Evolutionary conservation across 1,284 basidiomycete genomes (phyloP), one percentile per base, ranked within the genome.

Genomic region (Quambalaria eucalypti): DNA sequence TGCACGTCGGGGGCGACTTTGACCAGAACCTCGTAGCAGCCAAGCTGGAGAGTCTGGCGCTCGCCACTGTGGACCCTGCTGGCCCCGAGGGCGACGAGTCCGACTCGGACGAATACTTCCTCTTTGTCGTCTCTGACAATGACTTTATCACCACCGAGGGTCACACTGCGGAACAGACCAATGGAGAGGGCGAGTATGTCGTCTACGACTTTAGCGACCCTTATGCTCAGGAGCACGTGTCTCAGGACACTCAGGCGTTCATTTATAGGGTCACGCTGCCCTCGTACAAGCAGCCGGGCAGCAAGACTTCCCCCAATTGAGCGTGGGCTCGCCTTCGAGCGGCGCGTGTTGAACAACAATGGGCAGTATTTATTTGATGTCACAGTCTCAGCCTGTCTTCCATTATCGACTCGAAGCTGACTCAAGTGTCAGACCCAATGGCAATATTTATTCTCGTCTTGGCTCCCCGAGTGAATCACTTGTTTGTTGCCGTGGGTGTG

Each of bases 31-130:
- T 85, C 28, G 80, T 86, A 53, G 81, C 81, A 56, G 80, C 81
- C 2, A 86, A 86, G 74, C 86, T 84, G 82, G 85, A 86, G 68
- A 82, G 81, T 6, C 77, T 84, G 50, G 82, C 84, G 12, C 75
- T 86, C 9, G 81, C 84, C 0, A 79, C 78, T 21, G 69, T 78
- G 1, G n/a, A n/a, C n/a, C n/a, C n/a, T n/a, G n/a, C n/a, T n/a
- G n/a, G n/a, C n/a, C n/a, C n/a, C n/a, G n/a, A n/a, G n/a, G 42
- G 42, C 4, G 42, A 46, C 25, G 4, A 19, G 21, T 83, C 85
- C 60, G 63, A 77, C 3, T 82, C 83, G 0, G 76, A 86, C 67
- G 84, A 86, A 66, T 85, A 82, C 73, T 85, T 85, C 78, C 76
- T 87, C 30, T 81, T 84, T 75, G 81, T 82, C 9, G 80, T 79